These are phyloP conservation scores for Teratosphaeria epicoccoides DNA, from an alignment of 2,329 filamentous ascomycete genomes.

Conservation along the genomic window DNA sequence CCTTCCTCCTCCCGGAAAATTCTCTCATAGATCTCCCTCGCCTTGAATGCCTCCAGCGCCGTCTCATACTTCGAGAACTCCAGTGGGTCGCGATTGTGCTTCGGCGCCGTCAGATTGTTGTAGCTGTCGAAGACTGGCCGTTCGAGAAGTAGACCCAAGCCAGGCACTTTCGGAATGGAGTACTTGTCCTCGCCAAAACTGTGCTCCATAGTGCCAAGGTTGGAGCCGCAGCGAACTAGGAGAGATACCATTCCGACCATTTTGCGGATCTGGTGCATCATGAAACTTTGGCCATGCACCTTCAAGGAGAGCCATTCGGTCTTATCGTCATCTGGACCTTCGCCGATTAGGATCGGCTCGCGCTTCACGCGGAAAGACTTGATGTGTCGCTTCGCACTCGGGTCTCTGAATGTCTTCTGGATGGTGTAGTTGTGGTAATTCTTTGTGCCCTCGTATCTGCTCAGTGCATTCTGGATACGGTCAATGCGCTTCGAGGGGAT, in stretches of 20 bases:
- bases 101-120: slow-evolving; percentile 59
- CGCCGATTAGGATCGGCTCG: slow-evolving; percentile 41
- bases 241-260: slow-evolving; percentile 93
- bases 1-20: slow-evolving; percentile 83
- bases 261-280: slow-evolving; percentile 99
- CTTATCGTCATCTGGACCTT: slow-evolving; percentile 36
- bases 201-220: slow-evolving; percentile 54
- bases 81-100: slow-evolving; percentile 56
- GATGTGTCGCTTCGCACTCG: slow-evolving; percentile 81
- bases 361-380: slow-evolving; percentile 76
- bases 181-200: slow-evolving; percentile 63
- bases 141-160: slow-evolving; percentile 78
- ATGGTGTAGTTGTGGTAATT: slow-evolving; percentile 99
- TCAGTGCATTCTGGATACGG: slow-evolving; percentile 64
- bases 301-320: slow-evolving; percentile 94
- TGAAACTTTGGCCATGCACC: slow-evolving; percentile 96
- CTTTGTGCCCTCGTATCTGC: slow-evolving; percentile 68
- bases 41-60: slow-evolving; percentile 80
- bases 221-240: slow-evolving; percentile 70
- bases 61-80: slow-evolving; percentile 69
- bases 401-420: slow-evolving; percentile 69
- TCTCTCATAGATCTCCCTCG: slow-evolving; percentile 78
- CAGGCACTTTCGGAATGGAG: slow-evolving; percentile 87
- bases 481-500: slow-evolving; percentile 60
- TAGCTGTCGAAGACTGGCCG: slow-evolving; percentile 84